Percentiles rank a stretch among this genome's conserved stretches.
phyloP scores from a whole-genome alignment of 176 grass and related monocot species.

The Triticum timopheevii region DNA sequence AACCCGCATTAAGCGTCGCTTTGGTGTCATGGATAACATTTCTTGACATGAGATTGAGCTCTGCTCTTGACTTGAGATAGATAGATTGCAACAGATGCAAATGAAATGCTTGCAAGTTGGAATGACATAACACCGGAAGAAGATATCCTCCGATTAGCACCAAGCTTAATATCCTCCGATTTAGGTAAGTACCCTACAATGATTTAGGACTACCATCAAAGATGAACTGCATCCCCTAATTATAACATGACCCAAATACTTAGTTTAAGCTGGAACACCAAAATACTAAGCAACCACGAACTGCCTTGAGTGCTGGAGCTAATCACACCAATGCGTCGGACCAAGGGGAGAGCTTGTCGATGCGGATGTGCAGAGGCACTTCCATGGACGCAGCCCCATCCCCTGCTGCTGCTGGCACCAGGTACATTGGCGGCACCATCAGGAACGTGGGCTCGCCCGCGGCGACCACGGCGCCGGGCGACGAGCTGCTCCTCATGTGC shows the following conservation, averaged over 20 bases:
- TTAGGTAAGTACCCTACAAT: too few species aligned
- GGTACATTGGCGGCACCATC: neutral
- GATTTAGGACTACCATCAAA: too few species aligned
- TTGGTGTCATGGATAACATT: too few species aligned
- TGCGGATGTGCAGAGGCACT: constrained; percentile 15
- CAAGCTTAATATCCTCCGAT: too few species aligned
- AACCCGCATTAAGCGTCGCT: too few species aligned
- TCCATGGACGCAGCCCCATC: neutral
- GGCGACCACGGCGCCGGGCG: neutral
- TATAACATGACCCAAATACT: neutral
- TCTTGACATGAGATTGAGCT: too few species aligned
- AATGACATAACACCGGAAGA: too few species aligned
- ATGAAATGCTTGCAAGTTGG: too few species aligned
- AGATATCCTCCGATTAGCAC: too few species aligned
- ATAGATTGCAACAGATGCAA: too few species aligned
- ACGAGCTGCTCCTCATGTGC: constrained; percentile 10
- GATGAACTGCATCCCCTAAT: neutral
- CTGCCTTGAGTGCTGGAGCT: too few species aligned
- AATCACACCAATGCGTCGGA: neutral
- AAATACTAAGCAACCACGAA: neutral
- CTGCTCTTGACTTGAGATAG: too few species aligned
- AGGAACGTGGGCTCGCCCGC: neutral
- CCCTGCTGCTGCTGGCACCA: neutral
- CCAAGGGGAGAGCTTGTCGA: neutral
- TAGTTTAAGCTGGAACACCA: neutral